phyloP scores from a whole-genome alignment of 345 rosid genomes.

The Arabidopsis suecica region DNA sequence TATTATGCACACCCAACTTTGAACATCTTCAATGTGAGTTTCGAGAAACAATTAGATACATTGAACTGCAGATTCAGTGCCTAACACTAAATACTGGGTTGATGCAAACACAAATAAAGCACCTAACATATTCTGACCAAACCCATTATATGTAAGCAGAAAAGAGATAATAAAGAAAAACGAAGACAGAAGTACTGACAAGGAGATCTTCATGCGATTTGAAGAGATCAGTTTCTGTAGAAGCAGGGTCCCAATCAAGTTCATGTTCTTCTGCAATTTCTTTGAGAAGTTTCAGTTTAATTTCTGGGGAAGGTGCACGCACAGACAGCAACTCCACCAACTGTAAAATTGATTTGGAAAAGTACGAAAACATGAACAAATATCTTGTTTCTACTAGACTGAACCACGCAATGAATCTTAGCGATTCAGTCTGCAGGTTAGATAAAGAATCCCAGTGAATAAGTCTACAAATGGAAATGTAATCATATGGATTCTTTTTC shows the following conservation, averaged over 20 bases:
- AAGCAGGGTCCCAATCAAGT: constrained; percentile 92
- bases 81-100: background rate
- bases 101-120: constrained; percentile 15
- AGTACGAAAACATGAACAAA: background rate
- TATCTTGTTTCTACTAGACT: constrained; percentile 5
- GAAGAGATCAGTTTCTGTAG: constrained; percentile 80
- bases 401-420: constrained; percentile 5
- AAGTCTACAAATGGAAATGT: background rate
- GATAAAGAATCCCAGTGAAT: background rate
- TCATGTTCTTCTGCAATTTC: constrained; percentile 96
- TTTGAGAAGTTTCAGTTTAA: constrained; percentile 83
- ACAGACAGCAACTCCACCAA: constrained; percentile 85
- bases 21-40: background rate
- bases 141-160: constrained; percentile 2
- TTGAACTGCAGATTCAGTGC: constrained; percentile 15
- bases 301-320: constrained; percentile 82
- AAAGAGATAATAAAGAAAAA: background rate
- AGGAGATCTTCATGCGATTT: constrained; percentile 89
- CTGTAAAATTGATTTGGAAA: constrained; percentile 49
- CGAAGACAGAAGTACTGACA: constrained; percentile 53
- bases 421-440: background rate
- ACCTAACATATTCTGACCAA: constrained; percentile 3
- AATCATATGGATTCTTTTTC: background rate
- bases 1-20: constrained; percentile 8
- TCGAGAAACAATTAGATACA: background rate